phyloP scores from a whole-genome alignment of 257 asterid species.

The Solanum acaule region DNA sequence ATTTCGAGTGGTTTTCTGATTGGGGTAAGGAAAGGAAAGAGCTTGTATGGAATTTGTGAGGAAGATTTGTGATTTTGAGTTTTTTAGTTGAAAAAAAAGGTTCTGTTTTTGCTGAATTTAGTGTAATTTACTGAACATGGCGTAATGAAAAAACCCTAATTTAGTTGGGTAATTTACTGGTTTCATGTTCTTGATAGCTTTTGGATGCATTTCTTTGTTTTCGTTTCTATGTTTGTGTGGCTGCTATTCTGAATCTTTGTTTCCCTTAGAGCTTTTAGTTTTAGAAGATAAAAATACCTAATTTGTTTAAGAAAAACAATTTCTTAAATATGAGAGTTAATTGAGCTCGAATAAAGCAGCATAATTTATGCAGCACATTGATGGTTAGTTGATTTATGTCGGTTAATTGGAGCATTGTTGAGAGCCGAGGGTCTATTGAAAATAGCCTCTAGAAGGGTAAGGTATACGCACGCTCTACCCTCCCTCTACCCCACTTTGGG shows the following conservation, averaged over 20 bases:
- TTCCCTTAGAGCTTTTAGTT: neutral
- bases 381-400: neutral
- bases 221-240: neutral
- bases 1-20: conserved; percentile 73
- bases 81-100: neutral
- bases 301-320: too few species aligned
- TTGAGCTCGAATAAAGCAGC: too few species aligned
- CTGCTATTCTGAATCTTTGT: neutral
- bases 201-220: neutral
- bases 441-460: neutral
- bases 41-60: too few species aligned
- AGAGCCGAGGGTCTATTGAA: too few species aligned
- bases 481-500: neutral
- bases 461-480: fast-evolving
- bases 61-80: neutral
- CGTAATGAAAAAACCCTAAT: neutral
- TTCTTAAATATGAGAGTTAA: too few species aligned
- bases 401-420: neutral
- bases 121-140: neutral
- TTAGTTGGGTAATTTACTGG: neutral
- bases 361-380: too few species aligned
- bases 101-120: neutral
- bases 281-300: too few species aligned
- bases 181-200: neutral
- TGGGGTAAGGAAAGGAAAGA: neutral